Evolutionary conservation across 352 stramenopile genomes (phyloP), one percentile per base, ranked within the genome.

Genomic region (Pythium phragmiticola): DNA sequence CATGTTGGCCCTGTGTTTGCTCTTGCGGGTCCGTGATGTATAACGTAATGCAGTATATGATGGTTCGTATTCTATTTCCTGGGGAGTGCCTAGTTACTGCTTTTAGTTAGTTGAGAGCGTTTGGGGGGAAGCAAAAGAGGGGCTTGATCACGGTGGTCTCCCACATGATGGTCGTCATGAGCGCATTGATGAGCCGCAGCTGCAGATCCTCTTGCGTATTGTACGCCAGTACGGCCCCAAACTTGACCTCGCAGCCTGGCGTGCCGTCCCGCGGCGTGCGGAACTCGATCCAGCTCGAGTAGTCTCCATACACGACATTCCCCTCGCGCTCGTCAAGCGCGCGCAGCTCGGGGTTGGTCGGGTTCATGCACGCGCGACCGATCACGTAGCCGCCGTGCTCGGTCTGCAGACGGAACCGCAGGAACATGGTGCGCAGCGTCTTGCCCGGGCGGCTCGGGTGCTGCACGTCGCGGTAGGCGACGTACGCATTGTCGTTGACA

Each of bases 321-420:
- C 47, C 26, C 26, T 69, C 55, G 5, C 57, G 49, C 5, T 64
- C 37, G 39, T 72, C 57, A 3, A 74, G 41, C 33, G 63, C 37
- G 21, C 78, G 76, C 42, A 84, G 57, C 23, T 69, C 63, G 1
- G 71, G 48, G 19, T 60, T 64, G 13, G 53, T 75, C 23, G 80
- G 80, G 57, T 88, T 89, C 61, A 89, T 70, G 2, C 74, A 84
- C 60, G 78, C 69, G 19, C 77, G 76, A 2, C 80, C 80, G 19
- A 88, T 85, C 46, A 87, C 78, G 58, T 76, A 89, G 16, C 75
- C 50, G 37, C 59, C 77, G 23, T 72, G 67, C 43, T 66, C 57
- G 19, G 73, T 75, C 46, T 75, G 61, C 17, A 75, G 39, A n/a
- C 69, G 54, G 51, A 80, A 77, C 4, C 72, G 57, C 39, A 74